Evolutionary conservation across 345 rosid species (phyloP), one percentile per base, ranked within the genome.

Genomic region (Brassica incana): DNA sequence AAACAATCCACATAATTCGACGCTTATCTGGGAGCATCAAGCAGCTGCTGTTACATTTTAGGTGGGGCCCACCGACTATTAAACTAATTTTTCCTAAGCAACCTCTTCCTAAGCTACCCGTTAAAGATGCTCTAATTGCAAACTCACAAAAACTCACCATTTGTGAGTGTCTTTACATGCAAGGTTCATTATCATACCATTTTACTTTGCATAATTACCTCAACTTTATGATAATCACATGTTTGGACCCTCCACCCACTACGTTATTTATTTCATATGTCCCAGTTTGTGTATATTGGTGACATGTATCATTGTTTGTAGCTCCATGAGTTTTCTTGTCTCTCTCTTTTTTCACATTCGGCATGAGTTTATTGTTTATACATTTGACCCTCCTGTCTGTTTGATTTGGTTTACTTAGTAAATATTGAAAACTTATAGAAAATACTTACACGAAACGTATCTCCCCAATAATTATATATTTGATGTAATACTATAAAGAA

Each of bases 191-290:
- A 80, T 70, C 71, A 75, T 70, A 52, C 33, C 54, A 70, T 72
- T 48, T 71, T 65, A 65, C 67, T 81, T 77, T 76, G 65, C 71
- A 81, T 81, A 76, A 76, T 76, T 77, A 81, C 73, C 27, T 69
- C 69, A 32, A 23, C 77, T 77, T 81, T 81, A 65, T 77, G 69
- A 76, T 81, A 76, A 72, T 71, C 74, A 76, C 81, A 61, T 79
- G 65, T 82, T 81, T 25, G 85, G 87, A 72, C 87, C 89, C 89
- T 78, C 87, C 88, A 77, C 69, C 72, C 88, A 86, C 84, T 83
- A 35, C 16, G 48, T 70, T 64, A 52, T 58, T 70, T 11, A 25
- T 71, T 69, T 76, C 73, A 27, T 56, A 71, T 75, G 76, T 69
- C 0, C 48, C 10, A 29, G 62, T 69, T 65, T 56, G 33, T 20